Evolutionary conservation across 2,329 filamentous ascomycete species (phyloP).

Genomic region (Trichoderma koningii): DNA sequence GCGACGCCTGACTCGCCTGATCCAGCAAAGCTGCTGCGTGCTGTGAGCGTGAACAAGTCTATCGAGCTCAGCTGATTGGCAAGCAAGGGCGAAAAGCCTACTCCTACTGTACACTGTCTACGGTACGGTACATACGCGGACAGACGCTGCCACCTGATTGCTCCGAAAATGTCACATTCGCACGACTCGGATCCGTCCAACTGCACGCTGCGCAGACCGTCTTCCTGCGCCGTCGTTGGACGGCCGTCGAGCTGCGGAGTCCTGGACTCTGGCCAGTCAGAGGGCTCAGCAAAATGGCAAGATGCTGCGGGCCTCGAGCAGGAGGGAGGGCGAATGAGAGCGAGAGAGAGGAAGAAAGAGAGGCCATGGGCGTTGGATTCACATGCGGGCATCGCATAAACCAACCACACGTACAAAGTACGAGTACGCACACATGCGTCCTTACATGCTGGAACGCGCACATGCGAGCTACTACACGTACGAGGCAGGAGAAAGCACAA

Average conservation of each 20-base stretch:
- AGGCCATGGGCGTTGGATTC: background rate
- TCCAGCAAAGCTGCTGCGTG: background rate
- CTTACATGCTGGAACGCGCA: too few species aligned
- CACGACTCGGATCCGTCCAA: conserved; percentile 4
- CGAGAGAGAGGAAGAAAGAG: background rate
- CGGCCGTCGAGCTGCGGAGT: background rate
- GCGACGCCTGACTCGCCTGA: conserved; percentile 10
- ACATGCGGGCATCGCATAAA: background rate
- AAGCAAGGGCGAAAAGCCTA: background rate
- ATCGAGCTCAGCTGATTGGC: conserved; percentile 11
- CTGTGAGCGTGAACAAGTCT: background rate
- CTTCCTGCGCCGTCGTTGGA: conserved; percentile 18
- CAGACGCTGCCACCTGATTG: conserved; percentile 7
- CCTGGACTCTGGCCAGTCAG: background rate
- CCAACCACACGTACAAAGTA: too few species aligned
- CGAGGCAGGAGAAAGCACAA: too few species aligned
- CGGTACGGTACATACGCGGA: too few species aligned
- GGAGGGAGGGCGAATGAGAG: background rate
- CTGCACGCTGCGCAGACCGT: conserved; percentile 14
- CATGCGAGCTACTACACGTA: too few species aligned
- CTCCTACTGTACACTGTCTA: too few species aligned
- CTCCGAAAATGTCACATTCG: conserved; percentile 1
- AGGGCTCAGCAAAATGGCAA: background rate
- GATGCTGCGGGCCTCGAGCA: background rate
- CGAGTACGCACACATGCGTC: too few species aligned